Evolutionary conservation across 345 rosid genomes (phyloP), one percentile per base, ranked within the genome.

Genomic region (Microthlaspi erraticum): DNA sequence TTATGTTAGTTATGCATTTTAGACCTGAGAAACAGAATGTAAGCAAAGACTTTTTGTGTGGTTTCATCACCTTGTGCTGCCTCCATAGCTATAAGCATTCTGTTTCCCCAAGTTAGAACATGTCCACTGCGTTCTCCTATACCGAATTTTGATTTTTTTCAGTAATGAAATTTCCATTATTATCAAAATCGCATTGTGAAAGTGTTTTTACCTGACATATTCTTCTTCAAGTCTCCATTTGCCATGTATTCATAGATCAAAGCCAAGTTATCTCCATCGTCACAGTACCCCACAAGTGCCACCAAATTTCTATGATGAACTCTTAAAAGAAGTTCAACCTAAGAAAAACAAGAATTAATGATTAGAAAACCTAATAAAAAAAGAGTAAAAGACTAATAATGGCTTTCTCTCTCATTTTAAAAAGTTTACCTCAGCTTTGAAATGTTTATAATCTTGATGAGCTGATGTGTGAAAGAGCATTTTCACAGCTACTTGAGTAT

Each of bases 241-340:
- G 77, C 82, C 90, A 89, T 85, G 70, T 80, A 83, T 70, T 84
- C 90, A 51, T 83, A 87, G 17, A 88, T 68, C 45, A 86, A 64
- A 26, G 79, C 88, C 31, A 84, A 68, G 58, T 81, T 77, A 16
- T 66, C 61, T n/a, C 60, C 66, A 20, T 84, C 88, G 58, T 81
- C 68, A 53, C 91, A 84, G 16, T 84, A 88, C 10, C 94, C 94
- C 9, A 77, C 64, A 20, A 86, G 78, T 29, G 81, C 61, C 32
- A 78, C 83, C 64, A 82, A 67, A 51, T 79, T 60, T 66, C 70
- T 79, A 46, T 82, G 85, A 46, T 82, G 81, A 17, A 75, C 74
- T 78, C 73, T 64, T 39, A 71, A 17, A 39, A 75, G 74, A 34
- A 79, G 72, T 3, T 60, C 77, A 9, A 68, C 80, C 80, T 55